A percentile compares a stretch with the other conserved stretches of the same genome.
These are phyloP conservation scores for Suillus luteus DNA, from an alignment of 768 basidiomycete species.

Conservation along the genomic window DNA sequence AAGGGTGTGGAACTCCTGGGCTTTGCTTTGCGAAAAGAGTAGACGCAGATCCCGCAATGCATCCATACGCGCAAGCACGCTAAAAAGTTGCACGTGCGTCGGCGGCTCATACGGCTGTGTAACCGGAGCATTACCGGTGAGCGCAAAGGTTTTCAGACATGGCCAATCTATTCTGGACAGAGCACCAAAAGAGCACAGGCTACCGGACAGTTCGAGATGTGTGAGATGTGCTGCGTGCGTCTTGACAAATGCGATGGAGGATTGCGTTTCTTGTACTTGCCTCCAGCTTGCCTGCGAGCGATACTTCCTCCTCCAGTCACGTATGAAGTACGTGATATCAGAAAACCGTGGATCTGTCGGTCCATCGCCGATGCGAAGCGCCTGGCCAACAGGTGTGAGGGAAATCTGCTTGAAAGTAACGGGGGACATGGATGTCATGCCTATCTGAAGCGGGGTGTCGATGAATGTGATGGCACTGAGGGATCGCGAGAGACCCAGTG, in stretches of 20 bases:
- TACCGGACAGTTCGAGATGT: constrained; percentile 36
- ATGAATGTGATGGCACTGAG: constrained; percentile 31
- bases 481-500: constrained; percentile 29
- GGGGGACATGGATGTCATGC: constrained; percentile 33
- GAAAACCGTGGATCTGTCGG: constrained; percentile 34
- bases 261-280: constrained; percentile 31
- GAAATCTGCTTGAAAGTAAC: constrained; percentile 27
- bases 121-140: constrained; percentile 34
- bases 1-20: constrained; percentile 30
- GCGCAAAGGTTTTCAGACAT: constrained; percentile 28
- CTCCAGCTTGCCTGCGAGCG: constrained; percentile 34
- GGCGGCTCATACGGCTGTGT: constrained; percentile 11
- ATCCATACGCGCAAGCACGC: constrained; percentile 34
- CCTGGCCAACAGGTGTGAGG: constrained; percentile 36
- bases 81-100: constrained; percentile 30
- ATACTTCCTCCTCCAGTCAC: constrained; percentile 38
- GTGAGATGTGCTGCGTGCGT: constrained; percentile 31
- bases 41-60: constrained; percentile 32
- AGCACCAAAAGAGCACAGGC: constrained; percentile 27
- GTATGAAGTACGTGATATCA: constrained; percentile 36
- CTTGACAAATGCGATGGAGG: constrained; percentile 32
- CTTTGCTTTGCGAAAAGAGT: constrained; percentile 32
- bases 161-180: constrained; percentile 36
- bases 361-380: constrained; percentile 36
- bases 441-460: constrained; percentile 39